phyloP scores from a whole-genome alignment of 768 basidiomycete genomes.

The Boletellus ananas region DNA sequence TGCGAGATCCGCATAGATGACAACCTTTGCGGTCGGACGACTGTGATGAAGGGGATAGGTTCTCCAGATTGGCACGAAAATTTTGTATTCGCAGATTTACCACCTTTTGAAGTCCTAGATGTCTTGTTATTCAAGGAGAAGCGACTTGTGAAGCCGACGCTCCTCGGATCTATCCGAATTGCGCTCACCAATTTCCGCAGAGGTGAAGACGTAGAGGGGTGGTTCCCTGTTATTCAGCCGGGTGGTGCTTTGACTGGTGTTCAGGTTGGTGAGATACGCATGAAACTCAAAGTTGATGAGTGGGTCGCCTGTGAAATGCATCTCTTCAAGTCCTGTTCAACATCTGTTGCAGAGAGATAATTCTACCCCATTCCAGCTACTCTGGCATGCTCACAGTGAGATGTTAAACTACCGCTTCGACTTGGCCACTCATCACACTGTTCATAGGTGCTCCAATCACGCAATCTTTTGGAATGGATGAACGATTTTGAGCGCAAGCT shows the following conservation, averaged over 20 bases:
- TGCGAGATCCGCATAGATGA: slow-evolving; percentile 77
- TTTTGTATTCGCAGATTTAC: slow-evolving; percentile 71
- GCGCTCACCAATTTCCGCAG: slow-evolving; percentile 68
- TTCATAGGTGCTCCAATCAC: slow-evolving; percentile 39
- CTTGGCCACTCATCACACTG: background rate
- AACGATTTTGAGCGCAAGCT: slow-evolving; percentile 62
- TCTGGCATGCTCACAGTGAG: slow-evolving; percentile 54
- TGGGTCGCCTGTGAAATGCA: slow-evolving; percentile 32
- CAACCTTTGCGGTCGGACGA: slow-evolving; percentile 67
- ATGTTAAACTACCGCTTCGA: background rate
- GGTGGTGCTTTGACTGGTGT: slow-evolving; percentile 46
- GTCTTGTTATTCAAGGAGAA: slow-evolving; percentile 70
- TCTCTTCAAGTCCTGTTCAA: slow-evolving; percentile 6
- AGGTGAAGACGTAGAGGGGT: slow-evolving; percentile 74
- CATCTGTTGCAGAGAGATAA: slow-evolving; percentile 56
- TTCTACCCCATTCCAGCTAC: slow-evolving; percentile 68
- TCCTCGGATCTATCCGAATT: slow-evolving; percentile 62
- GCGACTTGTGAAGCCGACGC: slow-evolving; percentile 50
- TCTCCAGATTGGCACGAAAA: slow-evolving; percentile 81
- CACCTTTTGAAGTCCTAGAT: slow-evolving; percentile 70
- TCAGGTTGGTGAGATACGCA: slow-evolving; percentile 70
- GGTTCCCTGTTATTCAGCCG: slow-evolving; percentile 69
- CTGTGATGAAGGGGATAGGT: slow-evolving; percentile 61
- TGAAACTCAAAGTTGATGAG: slow-evolving; percentile 77
- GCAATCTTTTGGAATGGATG: slow-evolving; percentile 75